These are phyloP conservation scores for Fusarium guadeloupense DNA, from an alignment of 2,329 filamentous ascomycete genomes.

Conservation along the genomic window DNA sequence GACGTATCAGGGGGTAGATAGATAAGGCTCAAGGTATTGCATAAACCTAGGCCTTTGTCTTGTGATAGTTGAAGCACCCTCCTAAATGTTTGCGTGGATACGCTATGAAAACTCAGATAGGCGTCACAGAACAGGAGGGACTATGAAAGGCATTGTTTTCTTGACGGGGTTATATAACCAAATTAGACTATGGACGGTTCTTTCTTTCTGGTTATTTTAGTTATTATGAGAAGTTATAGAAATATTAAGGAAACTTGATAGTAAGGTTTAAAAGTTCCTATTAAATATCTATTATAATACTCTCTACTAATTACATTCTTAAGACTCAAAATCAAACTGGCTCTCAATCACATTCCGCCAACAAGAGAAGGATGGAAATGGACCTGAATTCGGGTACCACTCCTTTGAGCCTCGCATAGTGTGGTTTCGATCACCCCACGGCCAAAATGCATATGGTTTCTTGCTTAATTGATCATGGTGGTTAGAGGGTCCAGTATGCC, in stretches of 20 bases:
- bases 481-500: too few relatives aligned
- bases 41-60: constrained; percentile 29
- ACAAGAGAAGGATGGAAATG: too few relatives aligned
- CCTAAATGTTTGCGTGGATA: constrained; percentile 3
- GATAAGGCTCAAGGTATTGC: constrained; percentile 24
- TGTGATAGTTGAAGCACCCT: constrained; percentile 25
- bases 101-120: constrained; percentile 12
- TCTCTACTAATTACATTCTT: not conserved
- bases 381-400: too few relatives aligned
- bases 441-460: too few relatives aligned
- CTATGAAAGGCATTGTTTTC: constrained; percentile 43
- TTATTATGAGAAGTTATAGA: constrained; percentile 35
- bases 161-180: constrained; percentile 38
- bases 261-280: constrained; percentile 8
- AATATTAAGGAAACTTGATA: constrained; percentile 28
- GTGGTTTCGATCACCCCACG: too few relatives aligned
- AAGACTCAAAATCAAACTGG: too few relatives aligned
- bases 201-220: constrained; percentile 42
- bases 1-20: constrained; percentile 28
- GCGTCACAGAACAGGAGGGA: constrained; percentile 30
- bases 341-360: too few relatives aligned
- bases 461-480: too few relatives aligned
- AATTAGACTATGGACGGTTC: constrained; percentile 47
- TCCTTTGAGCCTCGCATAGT: too few relatives aligned
- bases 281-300: not conserved